Conservation (phyloP, 2,329 filamentous ascomycete genomes). For the Ophiognomonia clavigignenti-juglandacearum region DNA sequence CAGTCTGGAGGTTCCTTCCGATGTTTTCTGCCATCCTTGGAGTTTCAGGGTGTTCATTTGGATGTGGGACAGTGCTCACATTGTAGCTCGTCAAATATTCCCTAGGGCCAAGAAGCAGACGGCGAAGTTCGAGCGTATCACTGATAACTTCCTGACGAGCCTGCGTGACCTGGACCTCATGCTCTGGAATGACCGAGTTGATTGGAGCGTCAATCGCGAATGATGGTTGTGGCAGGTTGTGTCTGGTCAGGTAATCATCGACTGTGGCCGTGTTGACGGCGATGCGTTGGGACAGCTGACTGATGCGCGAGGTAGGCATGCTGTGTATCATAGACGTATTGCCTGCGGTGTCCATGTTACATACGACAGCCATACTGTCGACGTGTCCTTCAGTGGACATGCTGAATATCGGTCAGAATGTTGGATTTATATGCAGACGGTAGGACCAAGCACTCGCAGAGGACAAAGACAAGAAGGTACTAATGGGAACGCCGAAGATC, state of each 20-base stretch:
- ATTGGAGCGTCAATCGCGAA: slow-evolving; percentile 15
- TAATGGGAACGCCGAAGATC: too few relatives aligned
- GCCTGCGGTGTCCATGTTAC: too few relatives aligned
- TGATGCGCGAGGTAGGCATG: slow-evolving; percentile 1
- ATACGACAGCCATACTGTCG: too few relatives aligned
- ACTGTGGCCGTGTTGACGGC: slow-evolving; percentile 18
- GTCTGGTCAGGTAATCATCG: slow-evolving; percentile 15
- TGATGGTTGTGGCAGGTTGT: slow-evolving; percentile 18
- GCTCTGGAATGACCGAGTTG: slow-evolving; percentile 2
- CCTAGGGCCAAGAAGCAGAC: slow-evolving; percentile 18
- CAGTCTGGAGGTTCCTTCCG: background rate
- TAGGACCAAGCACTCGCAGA: too few relatives aligned
- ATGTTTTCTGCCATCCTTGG: background rate
- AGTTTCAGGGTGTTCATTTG: background rate
- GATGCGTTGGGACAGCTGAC: slow-evolving; percentile 12
- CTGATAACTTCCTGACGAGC: slow-evolving; percentile 15
- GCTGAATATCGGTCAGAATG: too few relatives aligned
- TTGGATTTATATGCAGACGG: too few relatives aligned
- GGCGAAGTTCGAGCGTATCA: slow-evolving; percentile 16
- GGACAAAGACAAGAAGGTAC: too few relatives aligned
- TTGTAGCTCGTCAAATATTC: slow-evolving; percentile 18
- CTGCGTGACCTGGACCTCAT: slow-evolving; percentile 5
- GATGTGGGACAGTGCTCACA: background rate
- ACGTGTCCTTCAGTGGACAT: too few relatives aligned
- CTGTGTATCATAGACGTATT: too few relatives aligned